These are phyloP conservation scores for Saccharomyces pastorianus DNA, from an alignment of 1,139 yeast genomes.

Conservation along the genomic window DNA sequence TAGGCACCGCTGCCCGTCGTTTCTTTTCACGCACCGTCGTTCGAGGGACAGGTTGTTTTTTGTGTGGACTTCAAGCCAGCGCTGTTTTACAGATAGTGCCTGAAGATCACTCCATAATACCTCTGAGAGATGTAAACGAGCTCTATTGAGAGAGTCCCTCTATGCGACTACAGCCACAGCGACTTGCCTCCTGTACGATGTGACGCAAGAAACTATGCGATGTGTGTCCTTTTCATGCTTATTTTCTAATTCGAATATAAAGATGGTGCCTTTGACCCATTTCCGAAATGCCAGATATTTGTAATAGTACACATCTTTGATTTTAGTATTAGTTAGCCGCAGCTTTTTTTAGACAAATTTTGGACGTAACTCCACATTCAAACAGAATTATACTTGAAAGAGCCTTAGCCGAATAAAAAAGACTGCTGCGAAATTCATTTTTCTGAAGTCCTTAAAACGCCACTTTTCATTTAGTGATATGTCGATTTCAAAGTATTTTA, in stretches of 20 bases:
- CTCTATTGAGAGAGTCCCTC: not conserved
- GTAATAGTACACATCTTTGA: not conserved
- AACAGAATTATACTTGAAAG: not conserved
- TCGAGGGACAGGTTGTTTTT: not conserved
- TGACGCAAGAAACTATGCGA: not conserved
- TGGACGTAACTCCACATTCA: not conserved
- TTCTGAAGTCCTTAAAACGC: not conserved
- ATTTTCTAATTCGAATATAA: not conserved
- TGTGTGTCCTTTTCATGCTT: not conserved
- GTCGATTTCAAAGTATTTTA: conserved; percentile 22
- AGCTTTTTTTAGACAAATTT: not conserved
- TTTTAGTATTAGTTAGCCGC: not conserved
- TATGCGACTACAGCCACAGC: not conserved
- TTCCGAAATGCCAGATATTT: not conserved
- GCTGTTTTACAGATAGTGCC: not conserved
- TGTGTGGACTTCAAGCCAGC: too few relatives aligned
- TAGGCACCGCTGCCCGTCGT: not conserved
- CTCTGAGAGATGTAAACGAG: not conserved
- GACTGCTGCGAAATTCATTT: not conserved
- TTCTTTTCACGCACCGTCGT: not conserved
- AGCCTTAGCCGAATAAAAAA: not conserved
- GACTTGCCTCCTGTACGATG: not conserved
- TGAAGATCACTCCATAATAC: not conserved
- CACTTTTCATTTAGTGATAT: conserved; percentile 5
- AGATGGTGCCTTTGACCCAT: not conserved